Evolutionary conservation across 2,329 filamentous ascomycete genomes (phyloP).

Genomic region (Leptoxyphium fumago): DNA sequence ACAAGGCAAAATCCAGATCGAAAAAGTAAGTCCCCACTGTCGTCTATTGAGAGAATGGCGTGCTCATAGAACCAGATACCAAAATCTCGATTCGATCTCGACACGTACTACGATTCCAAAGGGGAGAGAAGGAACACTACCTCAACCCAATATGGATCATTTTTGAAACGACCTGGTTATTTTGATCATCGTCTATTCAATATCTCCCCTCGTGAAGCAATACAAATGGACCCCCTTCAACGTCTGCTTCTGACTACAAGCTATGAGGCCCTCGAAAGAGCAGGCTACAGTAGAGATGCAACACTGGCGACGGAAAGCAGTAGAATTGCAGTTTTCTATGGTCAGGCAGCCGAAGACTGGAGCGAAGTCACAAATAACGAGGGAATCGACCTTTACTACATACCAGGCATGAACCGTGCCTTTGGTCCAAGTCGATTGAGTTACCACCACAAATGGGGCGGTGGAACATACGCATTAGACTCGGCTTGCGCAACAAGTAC

Average conservation of each 20-base stretch:
- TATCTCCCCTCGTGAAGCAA: slow-evolving; percentile 20
- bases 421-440: slow-evolving; percentile 14
- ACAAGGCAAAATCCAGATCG: background rate
- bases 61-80: background rate
- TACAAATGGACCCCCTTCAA: slow-evolving; percentile 10
- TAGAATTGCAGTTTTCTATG: slow-evolving; percentile 21
- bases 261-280: slow-evolving; percentile 13
- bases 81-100: slow-evolving; percentile 14
- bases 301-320: slow-evolving; percentile 15
- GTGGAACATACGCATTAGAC: slow-evolving; percentile 14
- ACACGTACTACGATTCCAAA: slow-evolving; percentile 17
- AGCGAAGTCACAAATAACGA: slow-evolving; percentile 15
- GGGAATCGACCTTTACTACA: slow-evolving; percentile 14
- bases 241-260: slow-evolving; percentile 14
- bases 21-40: background rate
- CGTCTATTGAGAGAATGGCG: background rate
- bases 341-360: slow-evolving; percentile 21
- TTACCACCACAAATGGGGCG: slow-evolving; percentile 14
- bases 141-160: slow-evolving; percentile 21
- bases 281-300: slow-evolving; percentile 13
- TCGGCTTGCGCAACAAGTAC: slow-evolving; percentile 14
- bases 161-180: slow-evolving; percentile 22
- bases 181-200: slow-evolving; percentile 29
- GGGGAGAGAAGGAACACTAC: slow-evolving; percentile 11
- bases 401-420: slow-evolving; percentile 14